Percentiles rank a stretch among this genome's conserved stretches.
These are phyloP conservation scores for Erigeron philadelphicus DNA, from an alignment of 140 eudicot genomes.

Conservation along the genomic window DNA sequence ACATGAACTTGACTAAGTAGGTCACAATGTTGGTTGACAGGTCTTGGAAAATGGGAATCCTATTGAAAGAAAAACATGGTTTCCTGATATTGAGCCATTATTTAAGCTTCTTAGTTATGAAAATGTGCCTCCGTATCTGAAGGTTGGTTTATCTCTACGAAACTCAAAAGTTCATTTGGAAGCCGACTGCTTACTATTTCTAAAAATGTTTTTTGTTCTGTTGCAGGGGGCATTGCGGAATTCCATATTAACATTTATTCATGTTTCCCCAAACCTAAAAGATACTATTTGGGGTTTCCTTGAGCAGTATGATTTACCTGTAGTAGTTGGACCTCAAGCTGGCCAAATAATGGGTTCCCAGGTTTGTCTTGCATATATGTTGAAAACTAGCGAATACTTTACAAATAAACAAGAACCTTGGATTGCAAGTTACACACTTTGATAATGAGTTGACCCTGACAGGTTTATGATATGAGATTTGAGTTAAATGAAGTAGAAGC, in stretches of 20 bases:
- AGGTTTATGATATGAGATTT: constrained; percentile 95
- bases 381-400: background rate
- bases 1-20: background rate
- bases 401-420: background rate
- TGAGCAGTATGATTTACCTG: constrained; percentile 96
- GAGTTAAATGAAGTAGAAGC: constrained; percentile 97
- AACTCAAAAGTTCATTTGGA: constrained; percentile 2
- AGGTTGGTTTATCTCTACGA: constrained; percentile 43
- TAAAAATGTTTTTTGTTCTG: constrained; percentile 13
- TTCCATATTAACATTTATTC: constrained; percentile 69
- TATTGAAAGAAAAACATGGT: constrained; percentile 80
- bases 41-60: constrained; percentile 89
- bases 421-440: constrained; percentile 3
- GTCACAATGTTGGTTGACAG: constrained; percentile 33
- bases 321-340: constrained; percentile 78
- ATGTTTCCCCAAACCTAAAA: constrained; percentile 72
- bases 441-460: constrained; percentile 20
- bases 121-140: constrained; percentile 91
- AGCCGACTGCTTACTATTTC: background rate
- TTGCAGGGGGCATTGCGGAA: constrained; percentile 83
- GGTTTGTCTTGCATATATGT: constrained; percentile 39
- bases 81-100: constrained; percentile 88
- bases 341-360: constrained; percentile 64
- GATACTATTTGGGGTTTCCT: constrained; percentile 83
- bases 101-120: constrained; percentile 96